Conservation (phyloP, 208 protist genomes). For the Kentomonas sorsogonicus region DNA sequence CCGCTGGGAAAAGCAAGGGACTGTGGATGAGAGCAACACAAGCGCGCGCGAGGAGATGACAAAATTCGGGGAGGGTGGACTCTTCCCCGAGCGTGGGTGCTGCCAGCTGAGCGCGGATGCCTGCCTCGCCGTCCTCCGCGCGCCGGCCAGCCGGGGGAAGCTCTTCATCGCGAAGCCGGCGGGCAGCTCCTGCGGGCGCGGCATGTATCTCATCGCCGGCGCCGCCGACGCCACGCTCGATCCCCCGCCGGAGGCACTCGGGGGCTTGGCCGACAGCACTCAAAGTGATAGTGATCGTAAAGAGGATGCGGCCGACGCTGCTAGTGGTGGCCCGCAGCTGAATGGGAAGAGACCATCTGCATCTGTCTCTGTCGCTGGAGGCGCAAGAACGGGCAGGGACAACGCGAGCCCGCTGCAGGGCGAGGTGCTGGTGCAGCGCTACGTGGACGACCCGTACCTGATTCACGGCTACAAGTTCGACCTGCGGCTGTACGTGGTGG, state of each 20-base stretch:
- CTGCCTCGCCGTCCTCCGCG: constrained; percentile 21
- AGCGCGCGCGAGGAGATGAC: too few relatives aligned
- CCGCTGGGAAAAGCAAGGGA: constrained; percentile 12
- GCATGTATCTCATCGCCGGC: constrained; percentile 51
- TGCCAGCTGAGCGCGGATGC: constrained; percentile 41
- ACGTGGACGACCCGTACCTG: constrained; percentile 70
- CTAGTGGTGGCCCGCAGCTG: too few relatives aligned
- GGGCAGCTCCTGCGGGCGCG: constrained; percentile 51
- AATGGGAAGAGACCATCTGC: too few relatives aligned
- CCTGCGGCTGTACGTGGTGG: constrained; percentile 87
- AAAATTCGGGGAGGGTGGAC: constrained; percentile 23
- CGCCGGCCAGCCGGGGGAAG: constrained; percentile 13
- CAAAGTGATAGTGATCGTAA: too few relatives aligned
- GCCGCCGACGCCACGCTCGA: constrained; percentile 3
- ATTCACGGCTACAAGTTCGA: constrained; percentile 91
- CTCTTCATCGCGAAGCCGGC: constrained; percentile 82
- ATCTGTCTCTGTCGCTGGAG: too few relatives aligned
- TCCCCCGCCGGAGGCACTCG: constrained; percentile 6
- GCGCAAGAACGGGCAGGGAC: too few relatives aligned
- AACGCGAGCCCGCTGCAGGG: too few relatives aligned
- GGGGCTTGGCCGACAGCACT: neutral
- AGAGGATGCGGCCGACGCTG: neutral
- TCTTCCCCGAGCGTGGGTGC: constrained; percentile 44
- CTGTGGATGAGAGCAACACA: constrained; percentile 6
- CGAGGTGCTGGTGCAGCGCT: constrained; percentile 84